These are phyloP conservation scores for Apiospora aurea DNA, from an alignment of 2,329 filamentous ascomycete genomes.

Conservation along the genomic window DNA sequence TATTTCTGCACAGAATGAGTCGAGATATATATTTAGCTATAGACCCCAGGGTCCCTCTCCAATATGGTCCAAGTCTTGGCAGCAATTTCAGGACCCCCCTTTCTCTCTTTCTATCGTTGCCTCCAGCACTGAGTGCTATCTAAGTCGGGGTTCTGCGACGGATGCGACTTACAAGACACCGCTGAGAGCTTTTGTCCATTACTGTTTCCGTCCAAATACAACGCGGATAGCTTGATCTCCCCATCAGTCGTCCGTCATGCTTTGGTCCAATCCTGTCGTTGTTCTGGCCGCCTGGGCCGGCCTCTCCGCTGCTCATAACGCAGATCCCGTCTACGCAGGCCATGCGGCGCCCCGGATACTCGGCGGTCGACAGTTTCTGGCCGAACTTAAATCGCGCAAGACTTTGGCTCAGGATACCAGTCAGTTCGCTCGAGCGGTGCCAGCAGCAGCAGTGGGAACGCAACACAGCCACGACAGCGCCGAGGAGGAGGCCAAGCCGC, in stretches of 20 bases:
- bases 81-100: conserved; percentile 28
- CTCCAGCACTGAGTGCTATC: not conserved
- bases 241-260: conserved; percentile 31
- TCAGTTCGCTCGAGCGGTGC: conserved; percentile 24
- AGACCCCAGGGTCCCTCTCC: conserved; percentile 22
- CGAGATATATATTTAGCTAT: conserved; percentile 1
- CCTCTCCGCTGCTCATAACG: conserved; percentile 37
- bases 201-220: not conserved
- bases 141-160: not conserved
- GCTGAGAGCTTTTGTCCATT: not conserved
- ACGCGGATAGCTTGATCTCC: not conserved
- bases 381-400: conserved; percentile 30
- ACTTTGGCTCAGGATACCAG: not conserved
- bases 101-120: not conserved
- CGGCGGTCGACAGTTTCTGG: conserved; percentile 39
- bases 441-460: conserved; percentile 26
- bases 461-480: conserved; percentile 3
- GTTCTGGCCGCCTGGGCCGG: conserved; percentile 36
- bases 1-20: not conserved
- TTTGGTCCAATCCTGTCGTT: conserved; percentile 33
- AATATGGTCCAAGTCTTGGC: conserved; percentile 27
- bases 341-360: conserved; percentile 36
- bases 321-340: conserved; percentile 30
- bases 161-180: not conserved
- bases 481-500: conserved; percentile 24